These are phyloP conservation scores for Spergularia bocconei DNA, from an alignment of 148 eudicot genomes.

Conservation along the genomic window DNA sequence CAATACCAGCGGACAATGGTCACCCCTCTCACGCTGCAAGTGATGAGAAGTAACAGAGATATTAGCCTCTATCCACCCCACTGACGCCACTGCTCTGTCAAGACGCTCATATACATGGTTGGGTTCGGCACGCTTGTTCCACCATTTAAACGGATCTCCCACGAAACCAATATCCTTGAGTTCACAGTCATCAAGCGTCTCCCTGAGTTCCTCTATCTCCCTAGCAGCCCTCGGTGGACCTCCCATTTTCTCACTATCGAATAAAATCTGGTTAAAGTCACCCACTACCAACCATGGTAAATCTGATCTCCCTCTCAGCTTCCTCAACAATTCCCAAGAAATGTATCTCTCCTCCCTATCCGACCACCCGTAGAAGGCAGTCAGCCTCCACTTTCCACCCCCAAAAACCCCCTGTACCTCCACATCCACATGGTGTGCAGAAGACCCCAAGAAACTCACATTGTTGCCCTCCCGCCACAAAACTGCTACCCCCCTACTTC, in stretches of 20 bases:
- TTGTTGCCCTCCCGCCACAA: neutral
- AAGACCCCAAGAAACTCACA: too few relatives aligned
- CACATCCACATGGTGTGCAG: neutral
- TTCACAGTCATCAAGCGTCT: too few relatives aligned
- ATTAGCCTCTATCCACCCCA: too few relatives aligned
- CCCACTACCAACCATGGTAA: too few relatives aligned
- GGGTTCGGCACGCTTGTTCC: neutral
- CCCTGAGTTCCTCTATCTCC: neutral
- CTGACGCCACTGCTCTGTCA: too few relatives aligned
- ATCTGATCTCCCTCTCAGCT: neutral
- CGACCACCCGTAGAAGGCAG: neutral
- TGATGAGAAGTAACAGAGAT: too few relatives aligned
- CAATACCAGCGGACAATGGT: too few relatives aligned
- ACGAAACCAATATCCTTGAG: neutral
- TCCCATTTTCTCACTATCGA: neutral
- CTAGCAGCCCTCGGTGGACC: neutral
- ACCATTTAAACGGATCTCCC: neutral
- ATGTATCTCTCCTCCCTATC: neutral
- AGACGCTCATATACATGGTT: neutral
- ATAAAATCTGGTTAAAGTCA: too few relatives aligned
- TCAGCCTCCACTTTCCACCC: neutral
- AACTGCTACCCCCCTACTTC: neutral
- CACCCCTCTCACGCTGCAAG: too few relatives aligned
- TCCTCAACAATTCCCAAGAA: neutral
- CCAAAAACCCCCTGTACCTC: neutral